Conservation (phyloP, 2,329 filamentous ascomycete genomes). For the Camillea tinctor region DNA sequence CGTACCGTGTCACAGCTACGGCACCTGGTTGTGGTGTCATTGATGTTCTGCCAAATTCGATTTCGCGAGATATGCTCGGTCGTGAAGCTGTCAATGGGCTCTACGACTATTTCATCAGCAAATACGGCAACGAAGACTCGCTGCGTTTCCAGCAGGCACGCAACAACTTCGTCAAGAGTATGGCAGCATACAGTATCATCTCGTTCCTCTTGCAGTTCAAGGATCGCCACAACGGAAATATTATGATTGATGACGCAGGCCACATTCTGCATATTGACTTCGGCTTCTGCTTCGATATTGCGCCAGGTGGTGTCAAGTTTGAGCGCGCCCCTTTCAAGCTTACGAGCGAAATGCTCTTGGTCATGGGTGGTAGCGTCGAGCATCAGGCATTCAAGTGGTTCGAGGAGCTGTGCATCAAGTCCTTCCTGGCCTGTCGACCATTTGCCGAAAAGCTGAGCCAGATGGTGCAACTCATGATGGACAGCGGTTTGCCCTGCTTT, state of each 20-base stretch:
- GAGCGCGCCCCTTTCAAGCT: conserved; percentile 98
- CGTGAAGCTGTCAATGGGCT: conserved; percentile 96
- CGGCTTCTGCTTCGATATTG: conserved; percentile 99
- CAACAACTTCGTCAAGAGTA: conserved; percentile 97
- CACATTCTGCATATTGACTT: conserved; percentile 99
- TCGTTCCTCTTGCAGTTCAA: conserved; percentile 98
- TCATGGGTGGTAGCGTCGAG: conserved; percentile 86
- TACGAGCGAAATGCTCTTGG: conserved; percentile 95
- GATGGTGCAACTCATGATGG: conserved; percentile 92
- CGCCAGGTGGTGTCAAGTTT: conserved; percentile 93
- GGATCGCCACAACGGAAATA: conserved; percentile 98
- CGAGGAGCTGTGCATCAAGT: conserved; percentile 93
- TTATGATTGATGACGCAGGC: conserved; percentile 97
- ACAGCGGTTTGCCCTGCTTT: conserved; percentile 94
- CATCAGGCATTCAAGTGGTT: conserved; percentile 94
- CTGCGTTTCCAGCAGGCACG: conserved; percentile 92
- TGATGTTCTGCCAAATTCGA: conserved; percentile 95
- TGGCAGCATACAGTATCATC: conserved; percentile 98
- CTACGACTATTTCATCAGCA: conserved; percentile 96
- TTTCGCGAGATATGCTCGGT: conserved; percentile 97
- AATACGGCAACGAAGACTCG: conserved; percentile 95
- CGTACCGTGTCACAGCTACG: conserved; percentile 95
- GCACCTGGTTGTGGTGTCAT: conserved; percentile 97
- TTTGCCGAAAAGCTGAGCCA: conserved; percentile 87
- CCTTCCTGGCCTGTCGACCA: conserved; percentile 83